Evolutionary conservation across 192 early-diverging fungal genomes (phyloP), one percentile per base, ranked within the genome.

Genomic region (Phlyctochytrium planicorne): DNA sequence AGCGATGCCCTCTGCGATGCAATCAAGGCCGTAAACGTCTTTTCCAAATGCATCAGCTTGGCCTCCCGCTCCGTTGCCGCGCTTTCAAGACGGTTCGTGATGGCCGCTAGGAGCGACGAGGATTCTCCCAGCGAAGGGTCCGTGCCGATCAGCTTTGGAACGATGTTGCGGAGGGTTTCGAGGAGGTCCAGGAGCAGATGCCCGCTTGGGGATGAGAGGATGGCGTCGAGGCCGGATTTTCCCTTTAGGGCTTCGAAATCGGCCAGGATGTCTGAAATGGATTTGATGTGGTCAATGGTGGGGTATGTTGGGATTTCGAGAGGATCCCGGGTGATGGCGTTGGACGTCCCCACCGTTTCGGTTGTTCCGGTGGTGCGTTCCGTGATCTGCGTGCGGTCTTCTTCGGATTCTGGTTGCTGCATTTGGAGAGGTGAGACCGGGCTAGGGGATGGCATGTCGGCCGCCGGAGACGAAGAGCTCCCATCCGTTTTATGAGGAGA

Each of bases 31-130:
- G 14, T 6, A 12, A 57, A 10, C 16, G 20, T 6, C 55, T 57
- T 57, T 29, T 57, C 55, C 16, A 57, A 57, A 12, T 14, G 20
- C 6, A 6, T 4, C 20, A 29, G 6, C 16, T 10, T 29, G 14
- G 55, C 55, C 10, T 57, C 55, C 27, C 55, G 55, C 55, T 57
- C 27, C 55, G 6, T 27, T 24, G 27, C 27, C 20, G 55, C 55
- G 14, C 14, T 27, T 6, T 57, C 55, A 4, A 57, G 20, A 4
- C 55, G 55, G 14, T 14, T 29, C 12, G 10, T 10, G 6, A 57
- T 10, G 14, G 20, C 55, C 55, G 12, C 25, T 27, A 29, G 6
- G 14, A 14, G 6, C 55, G 55, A 20, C 16, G 10, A 6, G 4
- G 27, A 6, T 29, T 57, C 55, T 10, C 55, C 55, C 20, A 57